phyloP scores from a whole-genome alignment of 371 early-diverging fungal species.

The Mucor indicus region DNA sequence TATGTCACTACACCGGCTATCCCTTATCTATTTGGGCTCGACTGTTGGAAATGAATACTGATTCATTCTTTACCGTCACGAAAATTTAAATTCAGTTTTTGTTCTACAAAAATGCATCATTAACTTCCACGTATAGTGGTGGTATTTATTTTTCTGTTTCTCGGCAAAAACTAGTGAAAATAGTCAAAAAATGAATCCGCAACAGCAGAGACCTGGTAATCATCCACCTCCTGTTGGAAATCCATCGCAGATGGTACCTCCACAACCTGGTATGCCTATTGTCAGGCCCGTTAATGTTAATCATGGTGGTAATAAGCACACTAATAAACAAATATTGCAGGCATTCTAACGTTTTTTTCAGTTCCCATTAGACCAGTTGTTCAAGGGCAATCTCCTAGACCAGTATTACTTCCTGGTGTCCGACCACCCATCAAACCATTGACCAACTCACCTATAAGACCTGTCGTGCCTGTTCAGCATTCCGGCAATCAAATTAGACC shows the following conservation, averaged over 20 bases:
- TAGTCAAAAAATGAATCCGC: constrained; percentile 14
- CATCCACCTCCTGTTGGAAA: not conserved
- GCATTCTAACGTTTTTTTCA: not conserved
- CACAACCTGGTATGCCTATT: not conserved
- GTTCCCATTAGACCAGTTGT: constrained; percentile 13
- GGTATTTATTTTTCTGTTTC: no score
- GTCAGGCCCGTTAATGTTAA: constrained; percentile 4
- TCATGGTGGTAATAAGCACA: not conserved
- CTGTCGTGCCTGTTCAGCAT: not conserved
- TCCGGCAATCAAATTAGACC: constrained; percentile 6
- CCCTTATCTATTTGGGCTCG: no score
- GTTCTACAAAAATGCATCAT: no score
- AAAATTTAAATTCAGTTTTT: no score
- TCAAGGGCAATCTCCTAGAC: constrained; percentile 7
- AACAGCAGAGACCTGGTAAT: constrained; percentile 9
- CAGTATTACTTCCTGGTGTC: constrained; percentile 1
- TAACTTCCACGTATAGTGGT: no score
- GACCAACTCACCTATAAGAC: not conserved
- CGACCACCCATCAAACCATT: constrained; percentile 1
- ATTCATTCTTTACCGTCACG: no score
- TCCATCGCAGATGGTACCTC: not conserved
- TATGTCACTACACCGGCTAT: no score
- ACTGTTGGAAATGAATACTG: no score
- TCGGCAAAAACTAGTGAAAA: no score
- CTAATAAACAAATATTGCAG: not conserved